Conservation (phyloP, 148 eudicot genomes). For the Cornus kousa region DNA sequence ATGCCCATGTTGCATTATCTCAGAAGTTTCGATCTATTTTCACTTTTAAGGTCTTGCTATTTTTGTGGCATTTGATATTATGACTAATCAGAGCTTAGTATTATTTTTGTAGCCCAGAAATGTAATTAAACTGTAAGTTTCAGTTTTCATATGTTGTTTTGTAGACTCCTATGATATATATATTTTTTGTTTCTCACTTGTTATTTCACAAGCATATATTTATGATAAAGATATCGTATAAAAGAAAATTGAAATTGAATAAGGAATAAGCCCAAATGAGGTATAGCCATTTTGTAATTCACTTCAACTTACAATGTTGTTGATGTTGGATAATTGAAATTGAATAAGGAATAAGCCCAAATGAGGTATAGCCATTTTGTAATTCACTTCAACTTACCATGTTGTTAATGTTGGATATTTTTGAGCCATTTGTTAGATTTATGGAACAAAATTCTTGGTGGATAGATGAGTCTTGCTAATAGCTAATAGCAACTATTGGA, state of each 20-base stretch:
- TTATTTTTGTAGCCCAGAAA: neutral
- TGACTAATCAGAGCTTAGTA: too few species aligned
- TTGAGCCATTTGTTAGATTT: neutral
- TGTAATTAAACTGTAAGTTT: too few species aligned
- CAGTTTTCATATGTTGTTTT: too few species aligned
- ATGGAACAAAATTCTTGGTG: too few species aligned
- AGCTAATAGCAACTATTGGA: too few species aligned
- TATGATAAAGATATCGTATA: too few species aligned
- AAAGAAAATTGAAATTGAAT: too few species aligned
- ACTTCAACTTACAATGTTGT: neutral
- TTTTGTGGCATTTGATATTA: neutral
- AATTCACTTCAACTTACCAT: neutral
- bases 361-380: neutral
- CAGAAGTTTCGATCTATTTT: neutral
- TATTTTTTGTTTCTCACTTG: neutral
- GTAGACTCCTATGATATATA: too few species aligned
- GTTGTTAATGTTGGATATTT: neutral
- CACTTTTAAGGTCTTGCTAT: neutral
- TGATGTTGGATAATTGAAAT: neutral
- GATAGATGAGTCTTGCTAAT: too few species aligned
- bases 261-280: neutral
- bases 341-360: neutral
- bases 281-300: neutral
- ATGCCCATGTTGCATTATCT: constrained; percentile 11
- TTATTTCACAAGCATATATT: neutral